A percentile compares a stretch with the other conserved stretches of the same genome.
Conservation (phyloP, 2,329 filamentous ascomycete genomes). For the Rutstroemia sp. region DNA sequence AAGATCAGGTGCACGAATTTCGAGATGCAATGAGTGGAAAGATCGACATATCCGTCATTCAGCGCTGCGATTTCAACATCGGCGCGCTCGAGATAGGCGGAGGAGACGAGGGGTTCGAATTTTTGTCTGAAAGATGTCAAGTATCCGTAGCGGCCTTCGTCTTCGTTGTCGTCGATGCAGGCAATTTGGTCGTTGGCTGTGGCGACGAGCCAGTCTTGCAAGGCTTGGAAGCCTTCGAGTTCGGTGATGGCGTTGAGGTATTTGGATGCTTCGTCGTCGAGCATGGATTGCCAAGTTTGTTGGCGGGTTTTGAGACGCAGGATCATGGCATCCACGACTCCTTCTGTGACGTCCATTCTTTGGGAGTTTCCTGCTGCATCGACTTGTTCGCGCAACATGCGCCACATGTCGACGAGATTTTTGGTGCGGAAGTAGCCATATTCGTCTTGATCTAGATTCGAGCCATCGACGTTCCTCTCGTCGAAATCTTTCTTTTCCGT, state of each 20-base stretch:
- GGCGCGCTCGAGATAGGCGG: slow-evolving; percentile 70
- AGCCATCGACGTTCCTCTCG: slow-evolving; percentile 64
- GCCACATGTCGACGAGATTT: slow-evolving; percentile 91
- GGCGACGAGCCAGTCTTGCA: slow-evolving; percentile 94
- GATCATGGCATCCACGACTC: slow-evolving; percentile 95
- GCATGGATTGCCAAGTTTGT: slow-evolving; percentile 76
- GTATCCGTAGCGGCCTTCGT: slow-evolving; percentile 69
- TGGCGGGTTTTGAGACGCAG: slow-evolving; percentile 76
- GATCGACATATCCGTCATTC: slow-evolving; percentile 88
- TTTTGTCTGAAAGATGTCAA: slow-evolving; percentile 79
- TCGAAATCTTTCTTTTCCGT: slow-evolving; percentile 77
- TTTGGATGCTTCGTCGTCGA: slow-evolving; percentile 74
- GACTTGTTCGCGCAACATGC: slow-evolving; percentile 91
- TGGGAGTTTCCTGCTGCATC: slow-evolving; percentile 77
- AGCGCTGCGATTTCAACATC: slow-evolving; percentile 66
- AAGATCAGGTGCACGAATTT: slow-evolving; percentile 86
- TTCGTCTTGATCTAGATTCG: slow-evolving; percentile 76
- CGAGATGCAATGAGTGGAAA: slow-evolving; percentile 86
- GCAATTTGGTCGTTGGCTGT: slow-evolving; percentile 98
- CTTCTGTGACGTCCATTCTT: slow-evolving; percentile 84
- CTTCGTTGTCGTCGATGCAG: slow-evolving; percentile 88
- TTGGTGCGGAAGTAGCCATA: slow-evolving; percentile 89
- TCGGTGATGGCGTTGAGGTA: slow-evolving; percentile 56
- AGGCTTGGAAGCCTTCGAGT: slow-evolving; percentile 62
- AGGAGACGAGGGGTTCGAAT: slow-evolving; percentile 72